Conservation (phyloP, 345 rosid genomes). For the Murraya koenigii region DNA sequence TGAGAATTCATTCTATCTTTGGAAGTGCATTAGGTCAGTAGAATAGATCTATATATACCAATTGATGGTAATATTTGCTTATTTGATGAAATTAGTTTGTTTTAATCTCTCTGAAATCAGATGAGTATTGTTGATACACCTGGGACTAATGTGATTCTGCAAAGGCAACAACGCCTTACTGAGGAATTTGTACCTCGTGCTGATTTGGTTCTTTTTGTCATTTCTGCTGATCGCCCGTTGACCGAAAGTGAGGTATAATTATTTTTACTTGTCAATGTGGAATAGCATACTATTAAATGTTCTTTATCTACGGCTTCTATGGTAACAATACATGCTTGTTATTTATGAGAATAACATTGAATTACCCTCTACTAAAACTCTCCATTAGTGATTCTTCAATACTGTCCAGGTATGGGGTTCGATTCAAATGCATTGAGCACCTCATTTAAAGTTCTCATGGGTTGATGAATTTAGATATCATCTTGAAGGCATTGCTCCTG, state of each 20-base stretch:
- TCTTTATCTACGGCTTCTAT: not conserved
- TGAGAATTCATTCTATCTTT: not conserved
- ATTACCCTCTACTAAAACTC: not conserved
- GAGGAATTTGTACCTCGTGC: constrained; percentile 97
- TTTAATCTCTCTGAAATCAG: constrained; percentile 42
- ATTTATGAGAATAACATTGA: not conserved
- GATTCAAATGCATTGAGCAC: not conserved
- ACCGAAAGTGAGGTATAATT: constrained; percentile 91
- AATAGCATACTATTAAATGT: not conserved
- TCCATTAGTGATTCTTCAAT: not conserved
- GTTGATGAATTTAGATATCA: constrained; percentile 7
- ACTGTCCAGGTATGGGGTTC: not conserved
- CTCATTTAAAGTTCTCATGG: not conserved
- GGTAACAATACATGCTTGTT: not conserved
- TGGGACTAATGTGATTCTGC: constrained; percentile 95
- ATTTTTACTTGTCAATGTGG: constrained; percentile 10
- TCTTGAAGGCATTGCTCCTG: not conserved
- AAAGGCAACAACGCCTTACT: constrained; percentile 90
- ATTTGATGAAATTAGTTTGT: constrained; percentile 17
- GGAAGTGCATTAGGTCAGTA: not conserved
- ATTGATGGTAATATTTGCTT: not conserved
- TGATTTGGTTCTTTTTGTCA: constrained; percentile 87
- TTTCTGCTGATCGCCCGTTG: constrained; percentile 95
- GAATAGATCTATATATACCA: not conserved
- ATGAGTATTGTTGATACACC: constrained; percentile 92